These are phyloP conservation scores for Calonectria pteridis DNA, from an alignment of 2,329 filamentous ascomycete genomes.

Conservation along the genomic window DNA sequence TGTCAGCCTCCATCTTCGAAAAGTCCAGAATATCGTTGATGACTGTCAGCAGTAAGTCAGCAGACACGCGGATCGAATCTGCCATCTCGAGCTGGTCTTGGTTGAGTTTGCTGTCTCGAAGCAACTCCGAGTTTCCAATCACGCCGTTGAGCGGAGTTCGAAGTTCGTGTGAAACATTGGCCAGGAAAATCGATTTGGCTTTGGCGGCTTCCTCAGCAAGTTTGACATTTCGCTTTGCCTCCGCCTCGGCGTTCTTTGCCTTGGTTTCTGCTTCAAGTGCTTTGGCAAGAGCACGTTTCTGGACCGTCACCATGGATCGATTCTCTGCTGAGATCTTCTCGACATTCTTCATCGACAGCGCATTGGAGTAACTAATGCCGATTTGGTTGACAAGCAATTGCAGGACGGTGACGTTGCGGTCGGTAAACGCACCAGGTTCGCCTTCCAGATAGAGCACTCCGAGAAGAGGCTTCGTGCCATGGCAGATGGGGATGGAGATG, in stretches of 20 bases:
- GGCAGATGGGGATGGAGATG: constrained; percentile 83
- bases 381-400: constrained; percentile 85
- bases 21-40: constrained; percentile 98
- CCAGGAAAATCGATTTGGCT: constrained; percentile 84
- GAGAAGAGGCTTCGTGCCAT: constrained; percentile 77
- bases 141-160: constrained; percentile 88
- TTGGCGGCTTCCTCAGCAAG: constrained; percentile 86
- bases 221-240: constrained; percentile 83
- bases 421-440: constrained; percentile 80
- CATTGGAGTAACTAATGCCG: constrained; percentile 77
- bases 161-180: constrained; percentile 85
- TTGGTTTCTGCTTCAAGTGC: constrained; percentile 81
- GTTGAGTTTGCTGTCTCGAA: constrained; percentile 81
- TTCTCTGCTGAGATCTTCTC: constrained; percentile 85
- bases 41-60: constrained; percentile 87
- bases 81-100: constrained; percentile 87
- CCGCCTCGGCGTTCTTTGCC: constrained; percentile 80
- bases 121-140: constrained; percentile 87
- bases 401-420: constrained; percentile 75
- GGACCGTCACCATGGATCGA: constrained; percentile 80
- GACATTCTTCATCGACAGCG: constrained; percentile 75
- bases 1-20: constrained; percentile 91
- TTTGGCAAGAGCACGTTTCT: constrained; percentile 79
- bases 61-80: constrained; percentile 87
- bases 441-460: constrained; percentile 83